A percentile compares a stretch with the other conserved stretches of the same genome.
phyloP scores from a whole-genome alignment of 1,284 basidiomycete genomes.

The Tilletia horrida region DNA sequence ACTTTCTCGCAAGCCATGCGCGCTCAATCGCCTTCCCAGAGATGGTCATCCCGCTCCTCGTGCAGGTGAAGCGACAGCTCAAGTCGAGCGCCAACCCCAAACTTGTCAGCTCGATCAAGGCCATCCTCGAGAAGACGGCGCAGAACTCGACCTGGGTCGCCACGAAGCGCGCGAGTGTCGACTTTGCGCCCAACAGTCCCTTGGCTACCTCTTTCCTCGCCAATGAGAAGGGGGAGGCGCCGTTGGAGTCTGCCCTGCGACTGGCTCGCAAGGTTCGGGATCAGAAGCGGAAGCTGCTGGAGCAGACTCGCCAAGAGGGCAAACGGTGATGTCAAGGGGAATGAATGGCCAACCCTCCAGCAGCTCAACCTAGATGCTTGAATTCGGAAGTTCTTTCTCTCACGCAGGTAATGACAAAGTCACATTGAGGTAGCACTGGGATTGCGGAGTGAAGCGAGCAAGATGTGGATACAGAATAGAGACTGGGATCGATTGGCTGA shows the following conservation, averaged over 20 bases:
- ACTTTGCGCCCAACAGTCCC: conserved; percentile 43
- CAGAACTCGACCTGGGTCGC: conserved; percentile 42
- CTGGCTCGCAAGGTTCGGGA: conserved; percentile 49
- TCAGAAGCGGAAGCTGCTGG: conserved; percentile 47
- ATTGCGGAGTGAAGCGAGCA: too few relatives aligned
- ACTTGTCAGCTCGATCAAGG: conserved; percentile 26
- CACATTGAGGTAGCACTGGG: too few relatives aligned
- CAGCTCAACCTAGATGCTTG: too few relatives aligned
- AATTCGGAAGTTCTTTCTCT: too few relatives aligned
- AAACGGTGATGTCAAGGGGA: neutral
- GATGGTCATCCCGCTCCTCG: conserved; percentile 77
- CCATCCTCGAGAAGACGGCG: conserved; percentile 46
- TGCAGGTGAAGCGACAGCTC: conserved; percentile 54
- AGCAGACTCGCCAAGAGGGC: conserved; percentile 22
- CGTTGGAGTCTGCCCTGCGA: conserved; percentile 44
- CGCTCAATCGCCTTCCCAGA: conserved; percentile 79
- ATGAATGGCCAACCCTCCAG: neutral
- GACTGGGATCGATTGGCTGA: too few relatives aligned
- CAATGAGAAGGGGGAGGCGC: conserved; percentile 37
- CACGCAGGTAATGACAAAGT: too few relatives aligned
- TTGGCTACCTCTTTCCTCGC: conserved; percentile 29
- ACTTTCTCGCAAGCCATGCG: conserved; percentile 64
- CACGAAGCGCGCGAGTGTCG: conserved; percentile 38
- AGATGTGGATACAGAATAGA: too few relatives aligned
- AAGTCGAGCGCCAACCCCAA: conserved; percentile 43